Conservation (phyloP, 805 yeast genomes). For the Spathaspora sp. region DNA sequence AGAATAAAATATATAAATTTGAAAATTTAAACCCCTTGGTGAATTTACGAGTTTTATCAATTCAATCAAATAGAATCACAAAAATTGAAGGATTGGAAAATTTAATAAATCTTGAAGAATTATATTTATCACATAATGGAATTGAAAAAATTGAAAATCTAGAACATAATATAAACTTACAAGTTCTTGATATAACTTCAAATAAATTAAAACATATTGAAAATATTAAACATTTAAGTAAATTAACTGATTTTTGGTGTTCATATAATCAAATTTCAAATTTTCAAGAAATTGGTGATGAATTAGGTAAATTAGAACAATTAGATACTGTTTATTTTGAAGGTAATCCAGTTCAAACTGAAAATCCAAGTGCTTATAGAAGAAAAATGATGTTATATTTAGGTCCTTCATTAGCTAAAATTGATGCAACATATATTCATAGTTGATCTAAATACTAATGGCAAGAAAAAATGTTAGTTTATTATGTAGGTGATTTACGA, state of each 20-base stretch:
- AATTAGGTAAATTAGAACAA: conserved; percentile 57
- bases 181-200: conserved; percentile 76
- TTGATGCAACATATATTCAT: conserved; percentile 79
- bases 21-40: conserved; percentile 57
- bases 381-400: conserved; percentile 74
- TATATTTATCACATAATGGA: conserved; percentile 85
- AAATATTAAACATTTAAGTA: conserved; percentile 57
- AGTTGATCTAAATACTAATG: neutral
- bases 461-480: too few species aligned
- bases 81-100: conserved; percentile 79
- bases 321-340: conserved; percentile 91
- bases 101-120: conserved; percentile 71
- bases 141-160: conserved; percentile 72
- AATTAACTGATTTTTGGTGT: conserved; percentile 94
- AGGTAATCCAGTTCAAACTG: conserved; percentile 80
- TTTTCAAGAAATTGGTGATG: conserved; percentile 65
- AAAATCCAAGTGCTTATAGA: conserved; percentile 78
- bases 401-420: conserved; percentile 69
- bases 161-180: conserved; percentile 63
- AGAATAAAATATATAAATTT: conserved; percentile 66
- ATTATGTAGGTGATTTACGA: neutral
- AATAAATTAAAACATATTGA: conserved; percentile 63
- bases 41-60: conserved; percentile 72
- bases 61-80: conserved; percentile 79
- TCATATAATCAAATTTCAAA: conserved; percentile 68